These are phyloP conservation scores for Serendipita sp. DNA, from an alignment of 768 basidiomycete genomes.

Conservation along the genomic window DNA sequence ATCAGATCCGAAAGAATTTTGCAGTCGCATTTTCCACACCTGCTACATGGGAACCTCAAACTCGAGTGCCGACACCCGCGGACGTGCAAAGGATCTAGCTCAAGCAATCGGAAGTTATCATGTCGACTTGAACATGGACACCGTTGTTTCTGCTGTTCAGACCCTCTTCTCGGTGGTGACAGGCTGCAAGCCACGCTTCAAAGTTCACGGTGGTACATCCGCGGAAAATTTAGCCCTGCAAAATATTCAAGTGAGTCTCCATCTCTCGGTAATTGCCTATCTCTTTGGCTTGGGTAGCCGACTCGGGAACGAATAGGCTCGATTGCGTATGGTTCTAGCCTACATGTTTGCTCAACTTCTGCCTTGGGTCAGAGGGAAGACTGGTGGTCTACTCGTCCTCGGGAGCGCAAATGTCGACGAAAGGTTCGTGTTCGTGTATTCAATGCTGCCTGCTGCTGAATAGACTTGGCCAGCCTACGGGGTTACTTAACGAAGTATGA, in stretches of 20 bases:
- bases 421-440: slow-evolving; percentile 38
- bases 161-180: slow-evolving; percentile 77
- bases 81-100: slow-evolving; percentile 73
- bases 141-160: slow-evolving; percentile 67
- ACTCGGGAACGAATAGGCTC: slow-evolving; percentile 37
- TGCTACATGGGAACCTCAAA: slow-evolving; percentile 99
- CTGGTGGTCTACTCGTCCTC: slow-evolving; percentile 82
- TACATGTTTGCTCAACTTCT: slow-evolving; percentile 92
- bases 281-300: not conserved
- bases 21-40: slow-evolving; percentile 79
- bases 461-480: slow-evolving; percentile 42
- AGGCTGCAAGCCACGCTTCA: slow-evolving; percentile 53
- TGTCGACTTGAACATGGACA: slow-evolving; percentile 90
- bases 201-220: slow-evolving; percentile 66
- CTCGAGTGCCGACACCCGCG: slow-evolving; percentile 72
- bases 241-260: slow-evolving; percentile 65
- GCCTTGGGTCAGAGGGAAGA: slow-evolving; percentile 75
- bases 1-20: slow-evolving; percentile 75
- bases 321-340: slow-evolving; percentile 84
- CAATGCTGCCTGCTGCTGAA: not conserved
- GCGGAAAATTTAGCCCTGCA: slow-evolving; percentile 95
- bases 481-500: slow-evolving; percentile 98
- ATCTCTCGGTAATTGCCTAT: not conserved
- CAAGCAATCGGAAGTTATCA: slow-evolving; percentile 92
- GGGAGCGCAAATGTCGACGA: slow-evolving; percentile 98